A percentile compares a stretch with the other conserved stretches of the same genome.
These are phyloP conservation scores for Geotrichum aggregatum DNA, from an alignment of 1,139 yeast genomes.

Conservation along the genomic window DNA sequence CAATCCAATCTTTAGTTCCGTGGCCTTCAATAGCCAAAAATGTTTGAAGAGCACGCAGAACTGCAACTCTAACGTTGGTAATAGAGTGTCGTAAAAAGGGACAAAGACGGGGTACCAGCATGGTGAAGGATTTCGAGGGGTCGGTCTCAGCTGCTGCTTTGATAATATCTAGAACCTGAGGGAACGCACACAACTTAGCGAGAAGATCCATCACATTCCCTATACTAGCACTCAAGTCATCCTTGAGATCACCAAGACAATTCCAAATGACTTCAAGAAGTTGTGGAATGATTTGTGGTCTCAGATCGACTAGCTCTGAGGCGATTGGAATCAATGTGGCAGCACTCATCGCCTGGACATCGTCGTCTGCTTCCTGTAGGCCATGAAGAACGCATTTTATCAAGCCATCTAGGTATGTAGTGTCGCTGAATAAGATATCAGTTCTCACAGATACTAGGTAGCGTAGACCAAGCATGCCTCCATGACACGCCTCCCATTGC, in stretches of 20 bases:
- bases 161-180: conserved; percentile 67
- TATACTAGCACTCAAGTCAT: conserved; percentile 89
- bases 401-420: conserved; percentile 58
- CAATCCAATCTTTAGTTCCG: conserved; percentile 68
- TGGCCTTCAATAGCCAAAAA: conserved; percentile 65
- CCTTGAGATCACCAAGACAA: conserved; percentile 76
- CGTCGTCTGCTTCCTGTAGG: conserved; percentile 79
- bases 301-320: conserved; percentile 67
- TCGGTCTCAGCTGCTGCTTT: conserved; percentile 48
- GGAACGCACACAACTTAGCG: conserved; percentile 80
- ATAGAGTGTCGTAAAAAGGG: conserved; percentile 94
- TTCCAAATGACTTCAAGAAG: conserved; percentile 82
- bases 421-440: conserved; percentile 58
- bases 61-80: conserved; percentile 85
- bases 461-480: conserved; percentile 91
- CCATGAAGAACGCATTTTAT: conserved; percentile 87
- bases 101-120: conserved; percentile 81
- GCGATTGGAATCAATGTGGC: conserved; percentile 90
- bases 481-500: conserved; percentile 97
- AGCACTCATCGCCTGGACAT: conserved; percentile 96
- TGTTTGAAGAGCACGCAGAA: conserved; percentile 72
- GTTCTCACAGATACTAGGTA: conserved; percentile 89
- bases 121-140: conserved; percentile 57
- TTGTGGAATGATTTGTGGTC: conserved; percentile 56
- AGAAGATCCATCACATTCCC: conserved; percentile 94